These are phyloP conservation scores for Vanrija sp. DNA, from an alignment of 1,284 basidiomycete species.

Conservation along the genomic window DNA sequence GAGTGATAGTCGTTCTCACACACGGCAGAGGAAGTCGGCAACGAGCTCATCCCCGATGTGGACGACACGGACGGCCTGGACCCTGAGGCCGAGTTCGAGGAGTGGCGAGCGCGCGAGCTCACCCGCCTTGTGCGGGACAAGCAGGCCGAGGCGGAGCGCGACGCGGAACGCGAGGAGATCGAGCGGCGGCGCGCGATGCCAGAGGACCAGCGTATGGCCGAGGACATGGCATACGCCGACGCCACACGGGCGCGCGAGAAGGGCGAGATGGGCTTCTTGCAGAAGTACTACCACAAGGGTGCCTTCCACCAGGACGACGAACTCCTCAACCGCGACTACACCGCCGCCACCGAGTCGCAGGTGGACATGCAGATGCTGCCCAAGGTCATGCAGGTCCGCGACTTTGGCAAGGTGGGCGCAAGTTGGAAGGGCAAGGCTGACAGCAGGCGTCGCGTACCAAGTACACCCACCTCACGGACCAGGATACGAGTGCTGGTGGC, in stretches of 20 bases:
- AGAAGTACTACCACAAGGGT: conserved; percentile 99
- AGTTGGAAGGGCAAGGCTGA: background rate
- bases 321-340: conserved; percentile 82
- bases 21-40: conserved; percentile 73
- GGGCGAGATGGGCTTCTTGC: conserved; percentile 81
- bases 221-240: conserved; percentile 82
- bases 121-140: conserved; percentile 86
- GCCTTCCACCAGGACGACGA: conserved; percentile 96
- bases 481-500: conserved; percentile 84
- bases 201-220: conserved; percentile 81
- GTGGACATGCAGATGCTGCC: conserved; percentile 82
- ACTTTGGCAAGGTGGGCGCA: conserved; percentile 65
- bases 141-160: conserved; percentile 70
- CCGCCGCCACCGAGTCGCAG: conserved; percentile 79
- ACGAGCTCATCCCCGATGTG: conserved; percentile 68
- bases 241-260: conserved; percentile 60
- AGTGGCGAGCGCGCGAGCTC: conserved; percentile 90
- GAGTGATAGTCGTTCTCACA: background rate
- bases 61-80: conserved; percentile 95
- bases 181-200: conserved; percentile 86
- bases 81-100: conserved; percentile 86
- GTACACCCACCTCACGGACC: conserved; percentile 91
- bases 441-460: conserved; percentile 47
- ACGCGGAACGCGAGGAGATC: conserved; percentile 82
- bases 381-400: conserved; percentile 92